phyloP scores from a whole-genome alignment of 306 rosid genomes.

The Hippophae tibetana region DNA sequence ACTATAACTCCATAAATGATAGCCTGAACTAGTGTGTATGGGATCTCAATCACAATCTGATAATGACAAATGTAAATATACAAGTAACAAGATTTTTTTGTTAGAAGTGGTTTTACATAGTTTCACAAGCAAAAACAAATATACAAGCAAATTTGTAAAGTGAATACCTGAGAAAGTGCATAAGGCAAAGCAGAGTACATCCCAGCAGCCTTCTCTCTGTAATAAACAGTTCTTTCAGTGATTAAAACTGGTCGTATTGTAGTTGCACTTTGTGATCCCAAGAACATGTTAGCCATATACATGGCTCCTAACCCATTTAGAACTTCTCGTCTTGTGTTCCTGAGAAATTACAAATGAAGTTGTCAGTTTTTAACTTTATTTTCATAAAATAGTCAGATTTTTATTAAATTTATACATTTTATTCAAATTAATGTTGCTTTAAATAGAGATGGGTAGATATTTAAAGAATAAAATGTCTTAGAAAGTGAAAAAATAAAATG shows the following conservation, averaged over 20 bases:
- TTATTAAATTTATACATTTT: too few species aligned
- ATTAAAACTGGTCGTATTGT: constrained; percentile 13
- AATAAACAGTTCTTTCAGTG: constrained; percentile 14
- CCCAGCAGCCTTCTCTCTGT: constrained; percentile 23
- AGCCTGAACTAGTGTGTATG: constrained; percentile 11
- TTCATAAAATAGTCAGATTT: too few species aligned
- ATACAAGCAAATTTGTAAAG: not conserved
- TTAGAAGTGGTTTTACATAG: not conserved
- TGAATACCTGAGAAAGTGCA: constrained; percentile 18
- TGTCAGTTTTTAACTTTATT: not conserved
- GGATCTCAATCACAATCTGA: constrained; percentile 24
- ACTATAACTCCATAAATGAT: not conserved
- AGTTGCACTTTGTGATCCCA: constrained; percentile 12
- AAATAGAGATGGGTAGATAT: too few species aligned
- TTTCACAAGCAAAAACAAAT: not conserved
- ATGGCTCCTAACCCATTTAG: constrained; percentile 17
- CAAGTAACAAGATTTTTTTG: not conserved
- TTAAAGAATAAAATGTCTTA: too few species aligned
- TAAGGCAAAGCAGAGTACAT: constrained; percentile 23
- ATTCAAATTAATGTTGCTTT: too few species aligned
- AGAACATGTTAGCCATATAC: constrained; percentile 13
- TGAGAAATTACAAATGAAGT: not conserved
- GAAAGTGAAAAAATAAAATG: too few species aligned
- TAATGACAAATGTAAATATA: not conserved
- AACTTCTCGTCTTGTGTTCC: constrained; percentile 14